These are phyloP conservation scores for Boechera retrofracta DNA, from an alignment of 345 rosid genomes.

Conservation along the genomic window DNA sequence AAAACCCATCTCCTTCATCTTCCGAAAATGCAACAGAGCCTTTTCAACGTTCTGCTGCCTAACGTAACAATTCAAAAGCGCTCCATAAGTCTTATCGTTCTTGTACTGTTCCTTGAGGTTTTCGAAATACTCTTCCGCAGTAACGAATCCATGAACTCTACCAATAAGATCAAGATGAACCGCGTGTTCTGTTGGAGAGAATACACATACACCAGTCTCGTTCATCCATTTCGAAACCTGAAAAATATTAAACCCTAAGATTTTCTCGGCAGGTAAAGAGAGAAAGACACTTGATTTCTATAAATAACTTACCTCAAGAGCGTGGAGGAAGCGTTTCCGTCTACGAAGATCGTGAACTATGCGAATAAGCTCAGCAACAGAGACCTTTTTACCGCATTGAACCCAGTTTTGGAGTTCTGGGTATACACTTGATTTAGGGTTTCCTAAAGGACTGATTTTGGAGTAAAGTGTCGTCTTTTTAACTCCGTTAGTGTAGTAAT, in stretches of 20 bases:
- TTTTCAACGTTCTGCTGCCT: constrained; percentile 66
- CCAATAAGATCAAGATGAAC: constrained; percentile 84
- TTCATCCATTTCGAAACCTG: constrained; percentile 91
- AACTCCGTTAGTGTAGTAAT: constrained; percentile 65
- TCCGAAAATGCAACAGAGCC: constrained; percentile 62
- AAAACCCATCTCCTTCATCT: constrained; percentile 78
- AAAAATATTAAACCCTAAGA: neutral
- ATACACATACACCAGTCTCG: constrained; percentile 58
- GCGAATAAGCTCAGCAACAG: constrained; percentile 83
- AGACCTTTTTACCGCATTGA: constrained; percentile 59
- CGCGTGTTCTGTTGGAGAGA: constrained; percentile 76
- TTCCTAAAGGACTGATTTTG: constrained; percentile 79
- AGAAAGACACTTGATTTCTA: neutral
- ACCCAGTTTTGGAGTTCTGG: constrained; percentile 85
- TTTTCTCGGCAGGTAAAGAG: constrained; percentile 21
- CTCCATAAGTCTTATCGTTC: constrained; percentile 80
- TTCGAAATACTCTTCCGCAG: constrained; percentile 75
- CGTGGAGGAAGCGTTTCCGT: constrained; percentile 80
- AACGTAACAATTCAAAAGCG: constrained; percentile 82
- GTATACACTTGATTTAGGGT: constrained; percentile 57
- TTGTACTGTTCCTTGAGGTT: constrained; percentile 67
- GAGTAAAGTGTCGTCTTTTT: constrained; percentile 68
- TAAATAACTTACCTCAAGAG: constrained; percentile 65
- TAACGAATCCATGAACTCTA: constrained; percentile 62
- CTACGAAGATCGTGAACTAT: constrained; percentile 80